Conservation (phyloP, 2,329 filamentous ascomycete genomes). For the Fusarium euwallaceae region DNA sequence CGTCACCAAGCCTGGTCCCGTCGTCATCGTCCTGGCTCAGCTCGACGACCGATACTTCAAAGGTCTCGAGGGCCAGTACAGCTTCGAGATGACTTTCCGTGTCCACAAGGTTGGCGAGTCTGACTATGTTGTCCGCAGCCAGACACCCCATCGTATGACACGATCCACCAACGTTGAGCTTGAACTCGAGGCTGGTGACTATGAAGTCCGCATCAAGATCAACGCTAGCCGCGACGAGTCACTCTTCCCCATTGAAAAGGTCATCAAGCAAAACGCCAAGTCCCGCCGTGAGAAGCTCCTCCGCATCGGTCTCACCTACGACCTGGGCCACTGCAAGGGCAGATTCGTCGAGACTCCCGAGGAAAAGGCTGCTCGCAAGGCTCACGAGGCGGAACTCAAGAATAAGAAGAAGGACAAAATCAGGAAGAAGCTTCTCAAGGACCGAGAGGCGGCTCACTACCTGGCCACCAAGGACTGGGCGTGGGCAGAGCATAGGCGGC, state of each 20-base stretch:
- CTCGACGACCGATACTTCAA: constrained; percentile 70
- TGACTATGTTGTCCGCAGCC: constrained; percentile 68
- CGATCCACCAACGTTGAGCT: constrained; percentile 84
- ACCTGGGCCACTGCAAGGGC: constrained; percentile 77
- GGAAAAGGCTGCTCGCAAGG: constrained; percentile 62
- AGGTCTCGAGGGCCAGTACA: constrained; percentile 69
- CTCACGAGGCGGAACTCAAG: constrained; percentile 59
- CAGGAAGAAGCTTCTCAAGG: constrained; percentile 58
- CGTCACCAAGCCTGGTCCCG: constrained; percentile 61
- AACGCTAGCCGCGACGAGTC: constrained; percentile 71
- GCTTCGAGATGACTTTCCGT: constrained; percentile 66
- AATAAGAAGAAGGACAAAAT: constrained; percentile 53
- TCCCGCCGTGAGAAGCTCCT: constrained; percentile 78
- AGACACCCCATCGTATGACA: constrained; percentile 70
- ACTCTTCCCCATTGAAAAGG: constrained; percentile 70
- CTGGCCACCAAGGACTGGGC: constrained; percentile 54
- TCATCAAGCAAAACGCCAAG: constrained; percentile 74
- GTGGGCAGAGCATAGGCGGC: constrained; percentile 44
- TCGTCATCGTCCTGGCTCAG: constrained; percentile 70
- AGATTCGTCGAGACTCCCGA: constrained; percentile 62
- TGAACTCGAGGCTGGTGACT: constrained; percentile 79
- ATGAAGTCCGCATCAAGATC: constrained; percentile 81
- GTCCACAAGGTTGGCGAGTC: constrained; percentile 64
- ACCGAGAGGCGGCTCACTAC: constrained; percentile 53
- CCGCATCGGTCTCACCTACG: constrained; percentile 77